A percentile compares a stretch with the other conserved stretches of the same genome.
Evolutionary conservation across 495 filamentous ascomycete genomes (phyloP).

Genomic region (Penicillium atrosanguineum): DNA sequence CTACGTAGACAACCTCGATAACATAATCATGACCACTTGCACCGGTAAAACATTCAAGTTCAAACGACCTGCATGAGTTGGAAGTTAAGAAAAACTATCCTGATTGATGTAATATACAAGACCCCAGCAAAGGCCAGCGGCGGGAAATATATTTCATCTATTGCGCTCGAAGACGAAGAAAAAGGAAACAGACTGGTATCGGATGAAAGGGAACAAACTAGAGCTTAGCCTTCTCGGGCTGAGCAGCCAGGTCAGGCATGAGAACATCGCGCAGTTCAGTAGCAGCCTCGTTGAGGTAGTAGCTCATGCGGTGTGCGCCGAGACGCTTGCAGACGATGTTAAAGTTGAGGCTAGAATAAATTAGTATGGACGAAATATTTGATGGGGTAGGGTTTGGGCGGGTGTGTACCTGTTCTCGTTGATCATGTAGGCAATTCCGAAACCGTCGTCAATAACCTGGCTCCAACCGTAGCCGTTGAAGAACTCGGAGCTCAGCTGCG

Average conservation of each 20-base stretch:
- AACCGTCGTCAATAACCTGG: conserved; percentile 95
- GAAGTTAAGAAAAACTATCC: no score
- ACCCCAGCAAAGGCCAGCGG: not conserved
- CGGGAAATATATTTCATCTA: conserved; percentile 13
- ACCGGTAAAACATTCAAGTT: no score
- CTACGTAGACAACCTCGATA: no score
- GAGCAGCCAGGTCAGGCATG: conserved; percentile 72
- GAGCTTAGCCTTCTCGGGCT: conserved; percentile 80
- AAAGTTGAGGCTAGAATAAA: conserved; percentile 75
- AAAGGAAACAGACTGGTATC: conserved; percentile 4
- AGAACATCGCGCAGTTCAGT: conserved; percentile 86
- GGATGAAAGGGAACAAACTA: conserved; percentile 35
- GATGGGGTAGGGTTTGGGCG: not conserved
- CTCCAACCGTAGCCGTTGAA: conserved; percentile 99
- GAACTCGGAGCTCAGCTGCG: conserved; percentile 90
- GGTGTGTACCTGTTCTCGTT: conserved; percentile 77
- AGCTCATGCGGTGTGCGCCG: conserved; percentile 88
- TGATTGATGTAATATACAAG: not conserved
- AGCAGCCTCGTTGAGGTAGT: conserved; percentile 91
- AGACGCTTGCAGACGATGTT: conserved; percentile 95
- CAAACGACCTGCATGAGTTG: no score
- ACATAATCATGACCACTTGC: no score
- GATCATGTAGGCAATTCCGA: conserved; percentile 99
- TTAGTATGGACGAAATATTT: conserved; percentile 13
- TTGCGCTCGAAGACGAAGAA: conserved; percentile 1